phyloP scores from a whole-genome alignment of 192 early-diverging fungal genomes.

The Rhizoclosmatium globosum region DNA sequence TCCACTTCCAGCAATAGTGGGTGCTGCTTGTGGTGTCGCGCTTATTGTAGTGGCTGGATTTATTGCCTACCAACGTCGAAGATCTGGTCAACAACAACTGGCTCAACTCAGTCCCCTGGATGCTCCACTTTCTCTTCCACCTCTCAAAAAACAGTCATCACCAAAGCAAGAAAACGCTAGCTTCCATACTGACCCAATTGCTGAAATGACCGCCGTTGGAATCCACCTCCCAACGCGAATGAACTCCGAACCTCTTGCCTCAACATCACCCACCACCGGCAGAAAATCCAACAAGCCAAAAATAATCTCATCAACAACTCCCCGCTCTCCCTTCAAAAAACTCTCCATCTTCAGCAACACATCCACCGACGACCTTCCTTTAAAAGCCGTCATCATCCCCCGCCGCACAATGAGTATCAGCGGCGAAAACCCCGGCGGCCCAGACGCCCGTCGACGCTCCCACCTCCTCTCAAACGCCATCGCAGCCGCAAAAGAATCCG shows the following conservation, averaged over 20 bases:
- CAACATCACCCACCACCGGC: neutral
- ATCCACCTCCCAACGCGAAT: neutral
- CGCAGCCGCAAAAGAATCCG: neutral
- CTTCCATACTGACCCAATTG: slow-evolving; percentile 10
- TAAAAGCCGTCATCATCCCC: slow-evolving; percentile 8
- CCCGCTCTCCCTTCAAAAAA: neutral
- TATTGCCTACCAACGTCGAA: neutral
- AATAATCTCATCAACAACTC: neutral
- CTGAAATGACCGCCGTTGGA: slow-evolving; percentile 14
- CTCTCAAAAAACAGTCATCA: too few relatives aligned
- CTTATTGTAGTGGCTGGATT: neutral
- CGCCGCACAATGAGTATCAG: slow-evolving; percentile 7
- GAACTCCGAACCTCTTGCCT: neutral
- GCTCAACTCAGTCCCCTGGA: too few relatives aligned
- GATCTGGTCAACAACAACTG: neutral
- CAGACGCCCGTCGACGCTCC: neutral
- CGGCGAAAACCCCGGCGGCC: neutral
- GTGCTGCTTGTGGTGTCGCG: neutral
- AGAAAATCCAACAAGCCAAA: slow-evolving; percentile 3
- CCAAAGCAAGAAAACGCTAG: neutral
- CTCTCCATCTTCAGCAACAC: neutral
- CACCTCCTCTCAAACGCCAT: neutral
- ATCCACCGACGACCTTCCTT: neutral
- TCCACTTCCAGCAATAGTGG: neutral
- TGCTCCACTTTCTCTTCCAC: too few relatives aligned